Evolutionary conservation across 75 land plant genomes (phyloP), one percentile per base, ranked within the genome.

Genomic region (Larix kaempferi): DNA sequence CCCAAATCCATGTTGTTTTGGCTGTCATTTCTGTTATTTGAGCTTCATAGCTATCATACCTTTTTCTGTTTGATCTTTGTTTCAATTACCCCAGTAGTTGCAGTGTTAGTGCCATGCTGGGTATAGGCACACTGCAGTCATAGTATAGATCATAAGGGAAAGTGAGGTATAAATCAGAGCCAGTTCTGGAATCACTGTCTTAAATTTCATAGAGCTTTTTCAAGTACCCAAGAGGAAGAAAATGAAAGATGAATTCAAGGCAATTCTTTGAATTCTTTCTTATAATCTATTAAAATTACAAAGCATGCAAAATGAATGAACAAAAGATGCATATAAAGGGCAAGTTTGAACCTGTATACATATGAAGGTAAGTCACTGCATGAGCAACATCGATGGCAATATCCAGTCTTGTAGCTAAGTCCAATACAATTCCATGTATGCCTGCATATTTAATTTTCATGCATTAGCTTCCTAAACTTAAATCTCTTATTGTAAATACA

Each of bases 321-420:
- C 21, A 54, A 27, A 52, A 74, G 23, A 13, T 35, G 29, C 17
- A 27, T 39, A 33, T 15, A 73, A 26, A 35, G 15, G 64, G 21
- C 37, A 63, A 52, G n/a, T 41, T 21, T 12, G 17, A 21, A 92
- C 94, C 94, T 77, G 97, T 85, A 77, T 94, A 95, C 77, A 86
- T 93, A 71, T 95, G 98, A 74, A 95, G 98, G 74, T 95, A 94
- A 13, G 98, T 94, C 25, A 95, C 57, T 17, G 98, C 98, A 79
- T 95, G 98, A 2, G 98, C 98, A 33, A 95, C 88, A 86, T 95
- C 98, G 39, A 90, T 92, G 33, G 95, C 92, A 77, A 94, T 90
- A 56, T 94, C 98, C 63, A 95, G 71, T 52, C 98, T 73, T 25
- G 83, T 85, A 76, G 91, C 88, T 73, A 95, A 76, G 81, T 92